Base-by-base conservation (phyloP, 2,329 filamentous ascomycete species). In the Cercospora sp. region DNA sequence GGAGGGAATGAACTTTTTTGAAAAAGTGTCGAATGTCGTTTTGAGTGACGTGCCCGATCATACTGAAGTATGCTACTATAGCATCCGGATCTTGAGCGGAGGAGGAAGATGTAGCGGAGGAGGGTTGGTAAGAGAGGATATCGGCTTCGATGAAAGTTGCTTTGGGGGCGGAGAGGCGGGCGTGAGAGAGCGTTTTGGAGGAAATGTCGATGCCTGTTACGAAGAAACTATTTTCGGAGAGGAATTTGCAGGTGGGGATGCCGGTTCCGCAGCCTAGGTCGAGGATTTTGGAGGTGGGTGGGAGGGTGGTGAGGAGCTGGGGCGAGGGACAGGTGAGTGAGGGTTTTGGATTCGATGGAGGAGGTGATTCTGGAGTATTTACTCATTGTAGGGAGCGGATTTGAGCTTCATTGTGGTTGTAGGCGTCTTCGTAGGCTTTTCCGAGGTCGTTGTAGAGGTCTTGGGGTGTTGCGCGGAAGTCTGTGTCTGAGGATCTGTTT, bases 251-350 rank as follows among this genome's bases (percentile, higher is more conserved):
- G 20, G 76, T 74, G 5, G 77, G 76, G 10, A 72, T 64, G n/a
- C 77, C 77, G 8, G 77, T 78, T 10, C 77, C 77, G 68, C 77
- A 78, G 28, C 77, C 77, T 3, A 78, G 71, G 48, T 78, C 75
- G 10, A 78, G 71, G 33, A 76, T 70, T 40, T 55, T 40, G 30
- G 68, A 55, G 5, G 59, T 61, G n/a, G 64, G 63, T 30, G 61
- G 51, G 10, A 74, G 68, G 2, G 69, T 31, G 4, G 63, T 31
- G 61, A 75, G 23, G 51, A 69, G 63, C 48, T 55, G 45, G 20
- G 5, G 18, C 1, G 40, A 26, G 26, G 20, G 57, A n/a, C n/a
- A n/a, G n/a, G n/a, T n/a, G n/a, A n/a, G n/a, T n/a, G n/a, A n/a
- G n/a, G n/a, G n/a, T n/a, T n/a, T n/a, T n/a, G n/a, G n/a, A n/a